Evolutionary conservation across 1,284 basidiomycete genomes (phyloP), one percentile per base, ranked within the genome.

Genomic region (Rhodotorula sp.): DNA sequence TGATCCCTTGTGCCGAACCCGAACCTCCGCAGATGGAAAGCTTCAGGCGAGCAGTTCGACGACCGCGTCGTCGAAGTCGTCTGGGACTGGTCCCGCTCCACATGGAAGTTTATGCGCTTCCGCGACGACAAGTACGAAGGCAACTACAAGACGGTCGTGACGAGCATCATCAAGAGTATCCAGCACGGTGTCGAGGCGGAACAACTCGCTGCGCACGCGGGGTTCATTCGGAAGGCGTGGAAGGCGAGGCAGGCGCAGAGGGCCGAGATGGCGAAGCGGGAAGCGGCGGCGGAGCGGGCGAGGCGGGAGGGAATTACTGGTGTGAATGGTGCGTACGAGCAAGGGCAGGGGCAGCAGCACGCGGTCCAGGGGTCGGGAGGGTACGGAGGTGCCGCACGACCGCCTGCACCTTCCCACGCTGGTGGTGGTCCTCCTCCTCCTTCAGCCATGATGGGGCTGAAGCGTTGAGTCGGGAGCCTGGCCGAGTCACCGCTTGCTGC

Each of bases 21-120:
- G 24, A n/a, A 20, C 24, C 51, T 17, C 14, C 17, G 0, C 79
- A 96, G 94, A 75, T 86, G 95, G 85, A 98, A 98, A 79, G 81
- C 83, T 5, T 87, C 87, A 0, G 88, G 89, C 7, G 90, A 95
- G 78, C 94, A 99, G 80, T 85, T 89, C 71, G 94, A 77, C 79
- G 94, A 97, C 79, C 87, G 95, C 14, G 87, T 99, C 61, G 90
- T 97, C 42, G 96, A 99, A 80, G 93, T 95, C 30, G 87, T 88
- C 68, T 99, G 96, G 95, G 90, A 95, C 77, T 73, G 84, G 14
- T 79, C 80, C 12, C 63, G 78, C 24, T 85, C 86, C 55, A 85
- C 85, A 62, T 97, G 94, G 93, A 87, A 87, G 65, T 88, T 93
- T 85, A 87, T 96, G 86, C 87, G 95, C 53, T 94, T 95, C 80